Conservation (phyloP, 1,284 basidiomycete species). For the Schizopora paradoxa region DNA sequence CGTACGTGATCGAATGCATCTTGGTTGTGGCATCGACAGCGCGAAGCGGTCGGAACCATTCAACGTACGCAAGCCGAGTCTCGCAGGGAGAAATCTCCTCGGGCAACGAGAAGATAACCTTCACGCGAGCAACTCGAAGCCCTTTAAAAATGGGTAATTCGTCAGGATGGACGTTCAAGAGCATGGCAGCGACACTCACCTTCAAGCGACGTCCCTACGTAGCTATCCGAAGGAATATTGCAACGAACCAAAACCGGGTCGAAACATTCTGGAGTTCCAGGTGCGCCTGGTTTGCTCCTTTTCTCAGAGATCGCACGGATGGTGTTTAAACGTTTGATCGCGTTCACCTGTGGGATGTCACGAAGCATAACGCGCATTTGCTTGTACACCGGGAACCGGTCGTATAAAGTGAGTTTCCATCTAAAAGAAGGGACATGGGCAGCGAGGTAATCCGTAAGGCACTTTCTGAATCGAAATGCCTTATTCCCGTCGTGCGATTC, state of each 20-base stretch:
- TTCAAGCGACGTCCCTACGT: too few species aligned
- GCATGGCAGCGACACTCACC: too few species aligned
- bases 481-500: background rate
- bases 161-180: too few species aligned
- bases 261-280: conserved; percentile 6
- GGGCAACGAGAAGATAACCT: background rate
- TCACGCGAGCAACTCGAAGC: background rate
- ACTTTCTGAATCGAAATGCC: background rate
- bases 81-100: too few species aligned
- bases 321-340: background rate
- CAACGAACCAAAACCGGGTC: conserved; percentile 2
- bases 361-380: background rate
- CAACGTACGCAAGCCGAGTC: conserved; percentile 31
- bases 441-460: background rate
- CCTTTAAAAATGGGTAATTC: conserved; percentile 2
- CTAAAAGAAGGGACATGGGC: too few species aligned
- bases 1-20: conserved; percentile 11
- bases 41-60: conserved; percentile 26
- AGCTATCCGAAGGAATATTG: too few species aligned
- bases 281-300: background rate
- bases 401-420: too few species aligned
- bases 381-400: conserved; percentile 1
- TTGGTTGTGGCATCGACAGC: background rate
- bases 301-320: background rate
- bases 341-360: background rate